These are phyloP conservation scores for Mycena sanguinolenta DNA, from an alignment of 768 basidiomycete species.

Conservation along the genomic window DNA sequence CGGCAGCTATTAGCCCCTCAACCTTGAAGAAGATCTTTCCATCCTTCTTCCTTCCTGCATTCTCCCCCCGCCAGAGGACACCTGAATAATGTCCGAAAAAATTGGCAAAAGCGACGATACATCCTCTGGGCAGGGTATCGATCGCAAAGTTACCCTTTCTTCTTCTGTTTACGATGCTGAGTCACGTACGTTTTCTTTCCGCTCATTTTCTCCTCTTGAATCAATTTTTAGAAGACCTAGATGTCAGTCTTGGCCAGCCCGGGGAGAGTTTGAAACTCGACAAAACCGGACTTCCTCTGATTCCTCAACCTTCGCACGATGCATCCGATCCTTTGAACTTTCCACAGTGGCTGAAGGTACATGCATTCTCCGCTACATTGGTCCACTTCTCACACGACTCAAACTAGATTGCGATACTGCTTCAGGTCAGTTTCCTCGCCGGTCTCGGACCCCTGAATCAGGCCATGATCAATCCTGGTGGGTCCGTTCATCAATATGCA, in stretches of 20 bases:
- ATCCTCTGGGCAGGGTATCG: constrained; percentile 26
- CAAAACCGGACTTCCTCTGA: constrained; percentile 52
- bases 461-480: constrained; percentile 29
- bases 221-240: constrained; percentile 1
- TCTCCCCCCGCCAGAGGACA: neutral
- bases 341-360: constrained; percentile 54
- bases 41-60: neutral
- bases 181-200: constrained; percentile 12
- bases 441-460: constrained; percentile 28
- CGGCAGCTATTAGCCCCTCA: neutral
- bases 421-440: constrained; percentile 41
- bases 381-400: constrained; percentile 48
- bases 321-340: constrained; percentile 59
- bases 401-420: constrained; percentile 54
- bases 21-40: neutral
- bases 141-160: constrained; percentile 12
- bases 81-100: constrained; percentile 23
- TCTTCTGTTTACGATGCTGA: constrained; percentile 15
- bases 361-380: neutral
- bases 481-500: neutral
- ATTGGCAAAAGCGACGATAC: constrained; percentile 19
- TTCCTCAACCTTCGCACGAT: constrained; percentile 56
- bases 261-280: constrained; percentile 46
- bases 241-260: constrained; percentile 22
- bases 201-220: neutral